Evolutionary conservation across 768 basidiomycete genomes (phyloP).

Genomic region (Pisolithus marmoratus): DNA sequence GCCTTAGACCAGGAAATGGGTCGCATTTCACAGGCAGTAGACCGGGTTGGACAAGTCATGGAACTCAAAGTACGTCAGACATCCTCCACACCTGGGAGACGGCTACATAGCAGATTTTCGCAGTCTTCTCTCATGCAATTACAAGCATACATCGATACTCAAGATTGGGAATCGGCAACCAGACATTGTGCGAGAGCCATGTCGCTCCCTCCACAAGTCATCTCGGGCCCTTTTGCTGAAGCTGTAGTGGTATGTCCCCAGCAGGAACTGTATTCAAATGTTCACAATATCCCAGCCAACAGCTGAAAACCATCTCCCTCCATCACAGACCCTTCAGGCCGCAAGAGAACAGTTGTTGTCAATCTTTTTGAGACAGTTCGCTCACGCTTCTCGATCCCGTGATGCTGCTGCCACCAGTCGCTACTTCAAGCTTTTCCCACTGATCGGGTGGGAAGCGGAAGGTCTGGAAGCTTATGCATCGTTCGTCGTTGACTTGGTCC

Average conservation of each 20-base stretch:
- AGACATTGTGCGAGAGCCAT: slow-evolving; percentile 89
- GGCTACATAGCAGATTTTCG: slow-evolving; percentile 16
- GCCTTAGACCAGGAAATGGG: slow-evolving; percentile 91
- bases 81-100: slow-evolving; percentile 16
- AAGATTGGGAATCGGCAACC: slow-evolving; percentile 96
- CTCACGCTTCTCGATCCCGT: slow-evolving; percentile 69
- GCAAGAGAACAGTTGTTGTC: slow-evolving; percentile 70
- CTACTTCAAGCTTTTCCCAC: slow-evolving; percentile 96
- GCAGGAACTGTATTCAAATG: background rate
- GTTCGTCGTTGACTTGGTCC: slow-evolving; percentile 89
- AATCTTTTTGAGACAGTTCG: slow-evolving; percentile 77
- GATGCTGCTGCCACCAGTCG: slow-evolving; percentile 86
- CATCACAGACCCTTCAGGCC: slow-evolving; percentile 71
- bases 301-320: slow-evolving; percentile 79
- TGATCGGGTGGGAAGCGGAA: slow-evolving; percentile 89
- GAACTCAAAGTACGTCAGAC: slow-evolving; percentile 73
- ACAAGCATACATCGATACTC: slow-evolving; percentile 57
- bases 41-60: slow-evolving; percentile 88
- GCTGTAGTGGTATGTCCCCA: slow-evolving; percentile 68
- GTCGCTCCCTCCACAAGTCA: slow-evolving; percentile 72
- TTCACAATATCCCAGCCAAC: slow-evolving; percentile 63
- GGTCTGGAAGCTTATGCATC: slow-evolving; percentile 89
- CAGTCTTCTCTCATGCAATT: slow-evolving; percentile 62
- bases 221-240: slow-evolving; percentile 81
- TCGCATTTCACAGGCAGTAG: slow-evolving; percentile 83